Percentiles rank a stretch among this genome's conserved stretches.
phyloP scores from a whole-genome alignment of 2,329 filamentous ascomycete genomes.

The Didymella glomerata region DNA sequence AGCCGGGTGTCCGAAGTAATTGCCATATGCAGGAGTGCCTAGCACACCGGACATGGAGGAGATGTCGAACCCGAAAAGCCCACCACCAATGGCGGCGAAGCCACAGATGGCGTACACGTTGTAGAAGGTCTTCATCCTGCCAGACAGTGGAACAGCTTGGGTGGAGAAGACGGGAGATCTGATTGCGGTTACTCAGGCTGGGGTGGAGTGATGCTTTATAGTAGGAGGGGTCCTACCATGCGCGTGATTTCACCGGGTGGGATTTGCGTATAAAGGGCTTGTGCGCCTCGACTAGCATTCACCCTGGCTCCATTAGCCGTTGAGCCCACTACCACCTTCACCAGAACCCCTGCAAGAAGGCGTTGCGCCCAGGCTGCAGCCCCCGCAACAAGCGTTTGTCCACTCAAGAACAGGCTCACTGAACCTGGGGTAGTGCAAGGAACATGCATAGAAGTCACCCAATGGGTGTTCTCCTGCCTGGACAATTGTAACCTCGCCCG shows the following conservation, averaged over 20 bases:
- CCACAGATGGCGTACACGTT: slow-evolving; percentile 67
- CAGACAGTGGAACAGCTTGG: slow-evolving; percentile 25
- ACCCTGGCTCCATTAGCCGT: slow-evolving; percentile 17
- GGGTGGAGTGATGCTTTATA: slow-evolving; percentile 22
- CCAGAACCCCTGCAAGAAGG: slow-evolving; percentile 13
- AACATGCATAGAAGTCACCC: slow-evolving; percentile 3
- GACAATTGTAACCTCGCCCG: slow-evolving; percentile 6
- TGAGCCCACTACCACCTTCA: slow-evolving; percentile 6
- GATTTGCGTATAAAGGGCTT: slow-evolving; percentile 17
- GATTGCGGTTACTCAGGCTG: slow-evolving; percentile 10
- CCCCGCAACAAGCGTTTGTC: slow-evolving; percentile 37
- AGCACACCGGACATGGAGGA: slow-evolving; percentile 52
- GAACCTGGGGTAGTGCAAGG: slow-evolving; percentile 39
- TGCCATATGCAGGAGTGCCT: slow-evolving; percentile 45
- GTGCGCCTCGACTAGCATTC: slow-evolving; percentile 16
- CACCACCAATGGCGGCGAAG: slow-evolving; percentile 66
- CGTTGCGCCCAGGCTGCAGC: slow-evolving; percentile 21
- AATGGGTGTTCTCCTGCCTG: not conserved
- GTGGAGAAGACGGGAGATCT: slow-evolving; percentile 15
- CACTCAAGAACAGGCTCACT: slow-evolving; percentile 21
- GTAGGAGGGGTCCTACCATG: slow-evolving; percentile 4
- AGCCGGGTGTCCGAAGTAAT: slow-evolving; percentile 49
- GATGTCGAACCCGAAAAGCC: slow-evolving; percentile 53
- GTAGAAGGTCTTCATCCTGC: slow-evolving; percentile 50
- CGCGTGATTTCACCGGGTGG: slow-evolving; percentile 31